Evolutionary conservation across 2,329 filamentous ascomycete species (phyloP), one percentile per base, ranked within the genome.

Genomic region (Sporothrix mexicana): DNA sequence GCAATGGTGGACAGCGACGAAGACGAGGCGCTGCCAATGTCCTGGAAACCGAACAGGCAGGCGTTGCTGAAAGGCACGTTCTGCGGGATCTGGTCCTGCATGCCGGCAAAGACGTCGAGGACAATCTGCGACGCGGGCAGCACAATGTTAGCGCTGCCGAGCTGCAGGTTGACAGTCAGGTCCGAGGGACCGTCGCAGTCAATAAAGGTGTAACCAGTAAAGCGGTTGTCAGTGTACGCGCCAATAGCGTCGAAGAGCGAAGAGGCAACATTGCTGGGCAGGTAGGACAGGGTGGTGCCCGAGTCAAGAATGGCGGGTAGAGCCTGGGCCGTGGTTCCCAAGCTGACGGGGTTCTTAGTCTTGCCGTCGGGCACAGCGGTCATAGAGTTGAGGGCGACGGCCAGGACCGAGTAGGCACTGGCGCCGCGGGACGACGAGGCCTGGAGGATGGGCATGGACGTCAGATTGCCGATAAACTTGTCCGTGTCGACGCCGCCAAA

Each of bases 401-500:
- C 83, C 73, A 84, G 85, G 59, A 82, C 80, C 49, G 79, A 78
- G 75, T 81, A 80, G 53, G 75, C 83, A 43, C 81, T 80, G 12
- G 80, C 80, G 23, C 83, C 78, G 49, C 85, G 61, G 20, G 72
- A 81, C 17, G 82, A 80, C 20, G 81, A 80, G 10, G 72, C 70
- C 64, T 81, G 82, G 70, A 88, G 79, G 74, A 92, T 86, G 8
- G 88, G 87, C 3, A 92, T 79, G 7, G 85, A 85, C 55, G 83
- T 77, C 1, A 93, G 84, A 13, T 82, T 76, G 71, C 90, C 90
- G 3, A 85, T 83, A 81, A 88, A 93, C 80, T 92, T 92, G 74
- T 85, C 85, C 0, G 86, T 90, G 81, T 93, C 90, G 72, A 93
- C 85, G 66, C 91, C 91, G 72, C 91, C 91, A 76, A 93, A 93